Evolutionary conservation across 768 basidiomycete species (phyloP).

Genomic region (Tricholoma furcatifolium): DNA sequence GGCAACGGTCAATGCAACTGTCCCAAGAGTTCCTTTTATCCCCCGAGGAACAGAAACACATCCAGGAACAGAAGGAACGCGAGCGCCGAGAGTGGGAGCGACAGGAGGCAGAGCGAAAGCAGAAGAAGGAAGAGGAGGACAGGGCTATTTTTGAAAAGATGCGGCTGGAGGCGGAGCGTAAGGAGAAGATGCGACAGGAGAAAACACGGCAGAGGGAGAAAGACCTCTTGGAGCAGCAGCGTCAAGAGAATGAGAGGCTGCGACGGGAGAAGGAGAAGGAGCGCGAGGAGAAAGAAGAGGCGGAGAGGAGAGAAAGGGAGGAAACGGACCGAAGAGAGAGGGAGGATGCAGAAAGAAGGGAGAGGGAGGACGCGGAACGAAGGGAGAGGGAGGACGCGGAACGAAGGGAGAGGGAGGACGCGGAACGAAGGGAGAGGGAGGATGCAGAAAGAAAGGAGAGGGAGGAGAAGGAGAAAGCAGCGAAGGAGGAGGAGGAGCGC

Average conservation of each 20-base stretch:
- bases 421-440: background rate
- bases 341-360: background rate
- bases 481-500: background rate
- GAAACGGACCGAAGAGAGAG: background rate
- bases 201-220: background rate
- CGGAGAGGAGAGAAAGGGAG: background rate
- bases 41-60: constrained; percentile 1
- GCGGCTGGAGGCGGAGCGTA: background rate
- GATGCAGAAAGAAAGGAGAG: background rate
- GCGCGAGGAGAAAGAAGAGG: background rate
- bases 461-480: background rate
- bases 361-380: background rate
- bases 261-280: constrained; percentile 1
- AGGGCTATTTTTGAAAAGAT: background rate
- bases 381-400: background rate
- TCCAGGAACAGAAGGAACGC: constrained; percentile 10
- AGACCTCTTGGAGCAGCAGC: background rate
- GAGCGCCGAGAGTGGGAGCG: constrained; percentile 10
- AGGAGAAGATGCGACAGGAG: constrained; percentile 3
- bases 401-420: background rate
- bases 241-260: background rate
- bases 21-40: background rate
- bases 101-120: constrained; percentile 4
- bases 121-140: constrained; percentile 1
- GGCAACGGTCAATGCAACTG: background rate